Conservation (phyloP, 345 rosid species). For the Raphanus raphanistrum region DNA sequence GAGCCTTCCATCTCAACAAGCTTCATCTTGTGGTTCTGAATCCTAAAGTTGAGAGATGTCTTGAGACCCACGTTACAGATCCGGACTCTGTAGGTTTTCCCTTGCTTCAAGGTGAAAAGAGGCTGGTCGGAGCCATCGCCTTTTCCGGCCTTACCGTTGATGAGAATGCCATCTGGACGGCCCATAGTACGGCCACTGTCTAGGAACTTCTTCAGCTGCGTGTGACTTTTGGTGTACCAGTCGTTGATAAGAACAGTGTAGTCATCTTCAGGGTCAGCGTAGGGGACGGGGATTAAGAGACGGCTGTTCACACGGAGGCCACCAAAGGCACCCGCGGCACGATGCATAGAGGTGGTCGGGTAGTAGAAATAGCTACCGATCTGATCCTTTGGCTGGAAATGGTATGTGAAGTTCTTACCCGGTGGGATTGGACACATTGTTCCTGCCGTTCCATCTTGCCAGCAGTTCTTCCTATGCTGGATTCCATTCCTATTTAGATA, state of each 20-base stretch:
- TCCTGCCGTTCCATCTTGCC: constrained; percentile 73
- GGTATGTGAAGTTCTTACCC: constrained; percentile 65
- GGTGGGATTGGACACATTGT: constrained; percentile 71
- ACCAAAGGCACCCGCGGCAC: constrained; percentile 65
- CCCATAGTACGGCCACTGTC: constrained; percentile 49
- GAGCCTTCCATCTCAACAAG: constrained; percentile 2
- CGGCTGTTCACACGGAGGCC: constrained; percentile 69
- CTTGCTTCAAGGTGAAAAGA: constrained; percentile 31
- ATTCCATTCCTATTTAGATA: constrained; percentile 51
- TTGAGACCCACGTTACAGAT: constrained; percentile 1
- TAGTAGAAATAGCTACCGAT: constrained; percentile 72
- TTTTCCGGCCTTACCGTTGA: constrained; percentile 57
- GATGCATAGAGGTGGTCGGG: constrained; percentile 50
- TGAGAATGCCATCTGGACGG: constrained; percentile 53
- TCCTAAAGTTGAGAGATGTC: neutral
- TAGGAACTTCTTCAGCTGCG: constrained; percentile 24
- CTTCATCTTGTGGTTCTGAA: neutral
- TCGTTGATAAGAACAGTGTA: constrained; percentile 51
- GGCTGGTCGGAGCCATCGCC: constrained; percentile 38
- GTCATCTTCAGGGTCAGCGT: neutral
- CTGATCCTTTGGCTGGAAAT: constrained; percentile 83
- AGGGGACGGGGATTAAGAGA: constrained; percentile 47
- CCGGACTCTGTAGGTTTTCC: neutral
- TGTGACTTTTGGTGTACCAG: constrained; percentile 57
- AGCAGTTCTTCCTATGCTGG: constrained; percentile 76